phyloP scores from a whole-genome alignment of 306 rosid species.

The Canavalia ensiformis region DNA sequence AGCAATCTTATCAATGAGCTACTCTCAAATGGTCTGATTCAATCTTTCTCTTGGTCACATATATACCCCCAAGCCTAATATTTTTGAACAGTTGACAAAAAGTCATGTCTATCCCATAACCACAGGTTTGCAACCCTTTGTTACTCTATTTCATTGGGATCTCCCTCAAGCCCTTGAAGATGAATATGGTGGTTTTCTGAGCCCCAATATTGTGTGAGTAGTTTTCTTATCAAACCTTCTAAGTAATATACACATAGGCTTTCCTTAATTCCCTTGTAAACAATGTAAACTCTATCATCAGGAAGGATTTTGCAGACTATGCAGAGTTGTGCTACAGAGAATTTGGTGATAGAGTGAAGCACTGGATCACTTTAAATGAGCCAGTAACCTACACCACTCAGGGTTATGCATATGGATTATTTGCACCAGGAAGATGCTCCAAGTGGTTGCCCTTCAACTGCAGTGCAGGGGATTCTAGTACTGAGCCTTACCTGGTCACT shows the following conservation, averaged over 20 bases:
- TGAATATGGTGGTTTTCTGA: constrained; percentile 66
- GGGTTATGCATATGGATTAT: constrained; percentile 49
- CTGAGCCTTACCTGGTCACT: constrained; percentile 59
- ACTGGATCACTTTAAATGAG: constrained; percentile 69
- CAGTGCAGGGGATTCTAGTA: constrained; percentile 51
- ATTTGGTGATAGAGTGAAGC: constrained; percentile 71
- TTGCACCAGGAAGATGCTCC: constrained; percentile 68
- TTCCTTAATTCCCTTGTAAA: neutral
- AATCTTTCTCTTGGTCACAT: neutral
- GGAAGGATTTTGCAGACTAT: constrained; percentile 58
- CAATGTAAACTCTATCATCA: constrained; percentile 25
- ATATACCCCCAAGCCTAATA: neutral
- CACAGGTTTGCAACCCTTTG: constrained; percentile 58
- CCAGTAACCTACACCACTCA: constrained; percentile 44
- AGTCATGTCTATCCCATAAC: neutral
- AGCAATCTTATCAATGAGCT: constrained; percentile 65
- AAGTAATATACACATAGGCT: neutral
- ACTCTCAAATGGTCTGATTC: constrained; percentile 54
- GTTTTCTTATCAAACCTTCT: neutral
- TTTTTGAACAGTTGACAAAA: neutral
- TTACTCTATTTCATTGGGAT: constrained; percentile 69
- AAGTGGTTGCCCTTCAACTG: constrained; percentile 45
- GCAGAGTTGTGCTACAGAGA: constrained; percentile 61
- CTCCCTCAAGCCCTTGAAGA: constrained; percentile 69
- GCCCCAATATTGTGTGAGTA: constrained; percentile 58